A percentile compares a stretch with the other conserved stretches of the same genome.
These are phyloP conservation scores for Fusarium guadeloupense DNA, from an alignment of 2,329 filamentous ascomycete species.

Conservation along the genomic window DNA sequence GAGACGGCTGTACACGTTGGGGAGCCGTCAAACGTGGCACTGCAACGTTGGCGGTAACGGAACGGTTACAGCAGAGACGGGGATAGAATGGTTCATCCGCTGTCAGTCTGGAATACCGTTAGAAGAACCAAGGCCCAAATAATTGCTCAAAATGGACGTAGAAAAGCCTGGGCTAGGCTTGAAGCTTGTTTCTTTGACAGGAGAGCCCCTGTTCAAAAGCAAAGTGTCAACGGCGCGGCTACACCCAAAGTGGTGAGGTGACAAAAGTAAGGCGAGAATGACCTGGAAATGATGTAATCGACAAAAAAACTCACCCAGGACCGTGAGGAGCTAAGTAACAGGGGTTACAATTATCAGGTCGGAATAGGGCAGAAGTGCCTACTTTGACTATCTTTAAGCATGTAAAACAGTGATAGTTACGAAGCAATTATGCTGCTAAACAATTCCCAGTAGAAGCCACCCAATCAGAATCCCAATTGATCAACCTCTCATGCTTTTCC, in stretches of 20 bases:
- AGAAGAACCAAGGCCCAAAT: background rate
- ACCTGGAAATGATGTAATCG: constrained; percentile 31
- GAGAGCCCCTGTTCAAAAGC: constrained; percentile 8
- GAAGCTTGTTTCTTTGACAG: constrained; percentile 16
- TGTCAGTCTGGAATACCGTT: constrained; percentile 7
- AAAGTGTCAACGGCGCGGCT: constrained; percentile 24
- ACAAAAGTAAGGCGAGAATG: constrained; percentile 19
- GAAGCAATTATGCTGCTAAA: too few relatives aligned
- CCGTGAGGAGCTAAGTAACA: constrained; percentile 5
- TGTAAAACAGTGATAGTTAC: too few relatives aligned
- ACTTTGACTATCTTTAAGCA: too few relatives aligned
- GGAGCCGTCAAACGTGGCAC: constrained; percentile 15
- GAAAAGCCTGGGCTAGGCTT: constrained; percentile 1
- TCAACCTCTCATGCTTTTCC: background rate
- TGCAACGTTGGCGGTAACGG: constrained; percentile 11
- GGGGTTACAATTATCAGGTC: too few relatives aligned
- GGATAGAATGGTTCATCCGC: background rate
- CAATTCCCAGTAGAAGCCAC: too few relatives aligned
- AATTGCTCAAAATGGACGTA: background rate
- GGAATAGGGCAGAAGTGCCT: background rate
- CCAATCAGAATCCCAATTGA: constrained; percentile 12
- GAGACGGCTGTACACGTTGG: constrained; percentile 4
- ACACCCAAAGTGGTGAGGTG: constrained; percentile 12
- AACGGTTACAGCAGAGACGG: background rate
- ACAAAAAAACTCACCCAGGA: constrained; percentile 28